Base-by-base conservation (phyloP, 805 yeast genomes). In the Hanseniaspora opuntiae region DNA sequence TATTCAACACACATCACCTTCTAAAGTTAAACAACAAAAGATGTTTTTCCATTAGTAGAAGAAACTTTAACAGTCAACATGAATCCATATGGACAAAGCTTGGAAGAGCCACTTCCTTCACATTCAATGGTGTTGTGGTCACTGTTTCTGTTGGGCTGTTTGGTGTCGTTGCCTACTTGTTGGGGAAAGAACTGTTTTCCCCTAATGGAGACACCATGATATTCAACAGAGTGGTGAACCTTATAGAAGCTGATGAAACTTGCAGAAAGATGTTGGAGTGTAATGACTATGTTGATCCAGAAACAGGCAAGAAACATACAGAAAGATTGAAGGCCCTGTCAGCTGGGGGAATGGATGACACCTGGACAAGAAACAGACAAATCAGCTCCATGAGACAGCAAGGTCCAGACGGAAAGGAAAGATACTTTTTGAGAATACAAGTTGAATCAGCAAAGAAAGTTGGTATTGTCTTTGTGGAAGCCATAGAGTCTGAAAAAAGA, bases 171-270 rank as follows among this genome's bases (percentile, higher is more conserved):
- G 72, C 86, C 9, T 89, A 86, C 65, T 74, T 86, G 57, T 77
- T 88, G 22, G 75, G 84, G n/a, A 73, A 82, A 11, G 96, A 89
- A 64, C 69, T 89, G 33, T 79, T 86, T 58, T 76, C 89, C 47
- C 96, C 97, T 10, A 82, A 94, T 1, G 95, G 95, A 24, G 96
- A 89, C 63, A 89, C 95, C 0, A 84, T 83, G 58, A 79, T 94
- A 2, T 89, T 89, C 71, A 88, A 89, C 68, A 77, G 86, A 60
- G 94, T 95, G 2, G 88, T 88, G 33, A 75, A 78, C 12, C 68
- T 85, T 60, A 77, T 87, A 38, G 90, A 89, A 63, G 71, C 81
- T 56, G 86, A 83, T 65, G 74, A 74, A 47, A 66, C 65, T 38
- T 81, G 84, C 3, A 81, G 81, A 59, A 68, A 72, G 58, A 65